Conservation (phyloP, 1,284 basidiomycete genomes). For the Cryptococcus deneoformans region DNA sequence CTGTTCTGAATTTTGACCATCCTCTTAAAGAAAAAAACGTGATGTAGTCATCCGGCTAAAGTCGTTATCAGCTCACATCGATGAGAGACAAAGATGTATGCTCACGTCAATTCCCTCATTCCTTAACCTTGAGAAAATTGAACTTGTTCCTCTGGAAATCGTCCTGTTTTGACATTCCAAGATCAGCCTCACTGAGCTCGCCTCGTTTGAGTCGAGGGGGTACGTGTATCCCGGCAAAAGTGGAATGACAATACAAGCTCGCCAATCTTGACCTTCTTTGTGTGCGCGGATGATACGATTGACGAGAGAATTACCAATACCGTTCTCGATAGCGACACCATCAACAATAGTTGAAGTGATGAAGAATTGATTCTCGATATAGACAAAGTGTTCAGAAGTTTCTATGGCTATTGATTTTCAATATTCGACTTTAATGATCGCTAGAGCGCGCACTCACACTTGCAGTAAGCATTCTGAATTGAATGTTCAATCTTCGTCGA, state of each 20-base stretch:
- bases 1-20: conserved; percentile 88
- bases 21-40: conserved; percentile 86
- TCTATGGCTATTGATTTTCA: conserved; percentile 69
- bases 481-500: conserved; percentile 82
- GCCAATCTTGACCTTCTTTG: conserved; percentile 77
- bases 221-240: conserved; percentile 91
- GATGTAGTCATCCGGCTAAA: conserved; percentile 88
- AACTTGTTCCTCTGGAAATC: conserved; percentile 83
- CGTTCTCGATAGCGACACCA: conserved; percentile 85
- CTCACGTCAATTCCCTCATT: conserved; percentile 85
- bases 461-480: conserved; percentile 91
- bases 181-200: conserved; percentile 89
- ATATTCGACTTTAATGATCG: too few relatives aligned
- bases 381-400: conserved; percentile 68
- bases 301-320: conserved; percentile 92
- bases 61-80: conserved; percentile 1
- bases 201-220: conserved; percentile 88
- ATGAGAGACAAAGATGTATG: conserved; percentile 3
- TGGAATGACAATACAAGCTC: conserved; percentile 90
- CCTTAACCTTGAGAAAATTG: conserved; percentile 82
- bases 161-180: conserved; percentile 90
- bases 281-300: conserved; percentile 88
- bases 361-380: conserved; percentile 94
- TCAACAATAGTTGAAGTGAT: conserved; percentile 89
- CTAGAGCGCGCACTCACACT: conserved; percentile 57